These are phyloP conservation scores for Eucalyptus cloeziana DNA, from an alignment of 345 rosid genomes.

Conservation along the genomic window DNA sequence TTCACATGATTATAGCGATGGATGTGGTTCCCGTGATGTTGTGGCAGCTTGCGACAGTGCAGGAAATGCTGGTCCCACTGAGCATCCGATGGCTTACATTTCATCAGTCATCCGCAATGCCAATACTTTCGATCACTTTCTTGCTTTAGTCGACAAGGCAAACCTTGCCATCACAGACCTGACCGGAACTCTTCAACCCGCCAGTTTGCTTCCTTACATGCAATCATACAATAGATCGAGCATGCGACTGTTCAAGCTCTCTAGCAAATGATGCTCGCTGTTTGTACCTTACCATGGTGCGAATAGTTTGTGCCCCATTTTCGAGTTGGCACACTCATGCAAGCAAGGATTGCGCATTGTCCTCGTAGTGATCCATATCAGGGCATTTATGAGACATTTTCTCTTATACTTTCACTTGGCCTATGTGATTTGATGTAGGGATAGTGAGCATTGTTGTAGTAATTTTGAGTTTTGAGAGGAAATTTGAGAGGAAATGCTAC, in stretches of 20 bases:
- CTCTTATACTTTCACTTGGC: not conserved
- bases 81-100: conserved; percentile 42
- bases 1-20: not conserved
- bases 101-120: conserved; percentile 62
- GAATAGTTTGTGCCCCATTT: not conserved
- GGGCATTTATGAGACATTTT: not conserved
- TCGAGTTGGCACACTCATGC: not conserved
- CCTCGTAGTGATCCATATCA: not conserved
- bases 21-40: not conserved
- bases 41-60: not conserved
- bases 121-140: conserved; percentile 49
- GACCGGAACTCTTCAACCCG: conserved; percentile 27
- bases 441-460: not conserved
- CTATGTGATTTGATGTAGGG: not conserved
- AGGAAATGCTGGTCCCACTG: not conserved
- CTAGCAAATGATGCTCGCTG: not conserved
- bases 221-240: not conserved
- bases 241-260: not conserved
- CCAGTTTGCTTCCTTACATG: conserved; percentile 38
- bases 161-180: conserved; percentile 34
- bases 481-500: not conserved
- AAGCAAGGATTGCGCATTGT: not conserved
- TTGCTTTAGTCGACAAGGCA: conserved; percentile 35
- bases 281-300: not conserved
- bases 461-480: not conserved